phyloP scores from a whole-genome alignment of 345 rosid genomes.

The Salix dunnii region DNA sequence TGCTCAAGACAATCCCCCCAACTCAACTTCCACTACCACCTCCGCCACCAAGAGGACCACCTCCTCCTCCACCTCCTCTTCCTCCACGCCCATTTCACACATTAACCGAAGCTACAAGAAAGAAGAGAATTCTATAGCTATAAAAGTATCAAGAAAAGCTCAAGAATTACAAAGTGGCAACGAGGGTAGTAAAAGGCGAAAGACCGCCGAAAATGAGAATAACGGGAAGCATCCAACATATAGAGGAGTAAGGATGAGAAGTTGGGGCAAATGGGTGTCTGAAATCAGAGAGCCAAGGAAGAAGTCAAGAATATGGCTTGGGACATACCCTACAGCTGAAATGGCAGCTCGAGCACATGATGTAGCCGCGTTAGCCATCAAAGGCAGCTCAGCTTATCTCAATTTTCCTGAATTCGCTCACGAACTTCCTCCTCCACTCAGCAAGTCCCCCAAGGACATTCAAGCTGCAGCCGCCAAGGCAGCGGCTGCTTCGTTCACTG shows the following conservation, averaged over 20 bases:
- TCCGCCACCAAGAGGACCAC: slow-evolving; percentile 1
- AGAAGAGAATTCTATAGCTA: slow-evolving; percentile 7
- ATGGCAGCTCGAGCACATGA: slow-evolving; percentile 92
- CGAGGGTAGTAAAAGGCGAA: slow-evolving; percentile 24
- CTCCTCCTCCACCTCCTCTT: slow-evolving; percentile 6
- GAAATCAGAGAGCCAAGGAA: slow-evolving; percentile 75
- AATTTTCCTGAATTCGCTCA: slow-evolving; percentile 54
- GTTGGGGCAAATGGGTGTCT: slow-evolving; percentile 93
- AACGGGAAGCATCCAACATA: slow-evolving; percentile 44
- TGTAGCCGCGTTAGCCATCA: slow-evolving; percentile 70
- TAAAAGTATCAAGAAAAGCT: slow-evolving; percentile 34
- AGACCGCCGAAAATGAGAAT: slow-evolving; percentile 21
- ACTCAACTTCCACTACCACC: slow-evolving; percentile 20
- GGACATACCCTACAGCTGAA: slow-evolving; percentile 68
- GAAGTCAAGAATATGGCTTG: slow-evolving; percentile 84
- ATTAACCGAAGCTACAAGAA: slow-evolving; percentile 7
- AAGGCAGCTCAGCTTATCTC: slow-evolving; percentile 57
- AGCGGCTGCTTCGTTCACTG: slow-evolving; percentile 41
- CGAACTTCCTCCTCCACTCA: slow-evolving; percentile 52
- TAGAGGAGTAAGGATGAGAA: slow-evolving; percentile 71
- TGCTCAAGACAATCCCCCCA: slow-evolving; percentile 29
- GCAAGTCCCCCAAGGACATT: slow-evolving; percentile 53
- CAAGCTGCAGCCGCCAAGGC: slow-evolving; percentile 55
- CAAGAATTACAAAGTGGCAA: slow-evolving; percentile 19
- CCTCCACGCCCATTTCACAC: slow-evolving; percentile 16